Evolutionary conservation across 148 eudicot species (phyloP).

Genomic region (Fagopyrum esculentum): DNA sequence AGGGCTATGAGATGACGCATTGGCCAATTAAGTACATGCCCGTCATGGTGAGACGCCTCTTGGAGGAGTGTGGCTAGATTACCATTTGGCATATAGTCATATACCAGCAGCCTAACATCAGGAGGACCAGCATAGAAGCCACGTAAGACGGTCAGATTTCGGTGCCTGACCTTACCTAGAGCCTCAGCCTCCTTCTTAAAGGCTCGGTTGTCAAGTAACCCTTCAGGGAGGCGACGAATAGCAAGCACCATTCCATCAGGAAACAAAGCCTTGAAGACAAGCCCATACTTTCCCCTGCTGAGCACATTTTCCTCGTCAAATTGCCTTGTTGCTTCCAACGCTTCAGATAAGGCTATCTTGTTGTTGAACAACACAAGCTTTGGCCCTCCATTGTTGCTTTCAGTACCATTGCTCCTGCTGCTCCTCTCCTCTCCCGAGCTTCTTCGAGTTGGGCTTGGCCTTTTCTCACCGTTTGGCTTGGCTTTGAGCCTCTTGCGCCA

Average conservation of each 20-base stretch:
- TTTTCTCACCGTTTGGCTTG: slow-evolving; percentile 45
- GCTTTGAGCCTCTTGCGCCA: slow-evolving; percentile 61
- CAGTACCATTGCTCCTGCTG: slow-evolving; percentile 44
- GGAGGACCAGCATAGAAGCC: slow-evolving; percentile 73
- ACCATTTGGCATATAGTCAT: slow-evolving; percentile 86
- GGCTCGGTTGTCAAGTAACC: slow-evolving; percentile 30
- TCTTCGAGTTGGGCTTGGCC: slow-evolving; percentile 52
- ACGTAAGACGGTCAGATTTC: slow-evolving; percentile 64
- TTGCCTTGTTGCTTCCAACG: slow-evolving; percentile 71
- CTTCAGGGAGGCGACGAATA: slow-evolving; percentile 52
- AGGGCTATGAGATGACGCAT: slow-evolving; percentile 74
- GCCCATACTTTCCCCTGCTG: slow-evolving; percentile 56
- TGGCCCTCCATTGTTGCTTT: slow-evolving; percentile 52
- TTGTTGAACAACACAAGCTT: slow-evolving; percentile 78
- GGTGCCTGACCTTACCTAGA: slow-evolving; percentile 58
- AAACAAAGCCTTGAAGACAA: slow-evolving; percentile 59
- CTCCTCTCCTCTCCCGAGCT: slow-evolving; percentile 50
- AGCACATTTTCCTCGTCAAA: slow-evolving; percentile 79
- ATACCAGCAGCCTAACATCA: slow-evolving; percentile 44
- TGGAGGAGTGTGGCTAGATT: slow-evolving; percentile 62
- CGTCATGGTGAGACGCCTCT: slow-evolving; percentile 77
- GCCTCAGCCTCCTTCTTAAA: slow-evolving; percentile 69
- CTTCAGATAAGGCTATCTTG: slow-evolving; percentile 65
- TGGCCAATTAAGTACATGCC: slow-evolving; percentile 81
- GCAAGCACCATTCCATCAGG: slow-evolving; percentile 70